phyloP scores from a whole-genome alignment of 2,329 filamentous ascomycete species.

The Pseudopyricularia javanii region DNA sequence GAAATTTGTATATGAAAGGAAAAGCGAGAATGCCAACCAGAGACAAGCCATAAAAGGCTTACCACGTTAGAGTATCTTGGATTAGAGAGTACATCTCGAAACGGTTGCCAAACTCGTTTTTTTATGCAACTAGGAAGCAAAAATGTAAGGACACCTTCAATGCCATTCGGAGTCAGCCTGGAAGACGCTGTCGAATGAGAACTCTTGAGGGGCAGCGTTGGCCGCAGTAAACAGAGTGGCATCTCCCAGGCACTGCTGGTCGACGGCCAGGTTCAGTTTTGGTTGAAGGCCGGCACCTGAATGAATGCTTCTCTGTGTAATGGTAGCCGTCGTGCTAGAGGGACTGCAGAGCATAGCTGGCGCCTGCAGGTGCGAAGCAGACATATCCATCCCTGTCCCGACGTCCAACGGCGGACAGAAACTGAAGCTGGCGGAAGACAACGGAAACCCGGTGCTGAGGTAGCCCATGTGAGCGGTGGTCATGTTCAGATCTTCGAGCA shows the following conservation, averaged over 20 bases:
- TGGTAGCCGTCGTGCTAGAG: conserved; percentile 11
- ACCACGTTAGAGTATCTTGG: no score
- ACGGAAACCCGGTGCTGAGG: conserved; percentile 7
- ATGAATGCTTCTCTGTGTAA: conserved; percentile 11
- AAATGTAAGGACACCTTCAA: neutral
- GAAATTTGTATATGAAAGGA: no score
- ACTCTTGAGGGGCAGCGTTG: conserved; percentile 8
- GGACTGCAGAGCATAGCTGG: conserved; percentile 9
- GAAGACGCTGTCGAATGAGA: conserved; percentile 4
- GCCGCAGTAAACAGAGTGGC: neutral
- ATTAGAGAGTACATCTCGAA: no score
- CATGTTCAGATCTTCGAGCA: neutral
- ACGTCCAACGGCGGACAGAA: neutral
- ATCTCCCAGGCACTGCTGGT: neutral
- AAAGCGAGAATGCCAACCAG: no score
- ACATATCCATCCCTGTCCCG: conserved; percentile 4
- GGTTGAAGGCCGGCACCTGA: no score
- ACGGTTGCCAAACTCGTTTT: no score
- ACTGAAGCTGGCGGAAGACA: conserved; percentile 14
- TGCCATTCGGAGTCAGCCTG: neutral
- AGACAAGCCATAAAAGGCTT: no score
- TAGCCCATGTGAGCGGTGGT: neutral
- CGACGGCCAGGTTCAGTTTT: neutral
- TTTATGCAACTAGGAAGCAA: no score
- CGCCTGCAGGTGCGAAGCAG: conserved; percentile 2